Base-by-base conservation (phyloP, 2,329 filamentous ascomycete species). In the Periconia sp. region DNA sequence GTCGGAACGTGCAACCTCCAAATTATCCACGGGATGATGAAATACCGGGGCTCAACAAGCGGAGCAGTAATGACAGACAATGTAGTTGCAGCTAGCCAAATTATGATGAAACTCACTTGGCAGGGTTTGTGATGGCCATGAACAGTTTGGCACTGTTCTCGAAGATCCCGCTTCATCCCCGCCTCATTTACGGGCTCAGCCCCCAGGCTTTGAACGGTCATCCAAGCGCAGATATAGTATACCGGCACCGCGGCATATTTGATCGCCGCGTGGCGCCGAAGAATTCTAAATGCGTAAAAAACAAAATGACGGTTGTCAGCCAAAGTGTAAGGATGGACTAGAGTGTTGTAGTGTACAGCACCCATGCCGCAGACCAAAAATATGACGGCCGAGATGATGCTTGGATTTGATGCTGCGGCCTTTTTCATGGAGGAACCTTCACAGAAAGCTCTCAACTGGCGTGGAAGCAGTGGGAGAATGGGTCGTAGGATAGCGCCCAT, bases 281-380 rank as follows among this genome's bases (percentile, higher is more conserved):
- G 85, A 5, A 87, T 85, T 1, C 91, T 85, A 76, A 99, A 99
- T 47, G 95, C 77, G 73, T 99, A 99, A 70, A 99, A 99, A 68
- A 95, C 87, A 74, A 96, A 99, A 69, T 99, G 94, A 2, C 94
- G 80, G 69, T 99, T 99, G 70, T 99, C 94, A 23, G 94, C 94
- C 1, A 97, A 80, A 0, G 92, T 96, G 66, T 97, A 99, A 0
- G 94, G 92, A 63, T 99, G 94, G 30, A 97, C 82, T 50, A 96
- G 87, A 23, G 94, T 99, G 77, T 96, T 97, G 78, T 82, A 87
- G 50, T 83, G 81, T 17, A 96, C 84, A 2, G 78, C 70, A 5
- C 66, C 58, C 13, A 77, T 57, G 53, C 79, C 80, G 12, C 40
- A 39, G 2, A 39, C 25, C 2, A 61, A 46, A 52, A 73, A 73